These are phyloP conservation scores for Pythium insidiosum DNA, from an alignment of 352 stramenopile species.

Conservation along the genomic window DNA sequence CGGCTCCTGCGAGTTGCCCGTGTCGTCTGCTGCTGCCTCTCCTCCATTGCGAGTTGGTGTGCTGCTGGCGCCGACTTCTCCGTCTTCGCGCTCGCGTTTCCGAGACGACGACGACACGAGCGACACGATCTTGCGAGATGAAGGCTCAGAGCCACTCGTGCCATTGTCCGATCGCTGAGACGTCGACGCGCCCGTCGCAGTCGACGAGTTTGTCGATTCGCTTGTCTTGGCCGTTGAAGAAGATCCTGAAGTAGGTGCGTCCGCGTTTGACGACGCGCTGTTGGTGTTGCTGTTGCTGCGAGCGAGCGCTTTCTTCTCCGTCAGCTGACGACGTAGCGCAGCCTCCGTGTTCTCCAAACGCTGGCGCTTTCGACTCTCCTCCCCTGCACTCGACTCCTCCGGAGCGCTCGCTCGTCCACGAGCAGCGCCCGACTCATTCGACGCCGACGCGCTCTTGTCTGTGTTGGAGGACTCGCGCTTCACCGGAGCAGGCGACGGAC, in stretches of 20 bases:
- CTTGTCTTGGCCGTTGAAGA: background rate
- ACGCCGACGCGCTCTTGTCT: too few relatives aligned
- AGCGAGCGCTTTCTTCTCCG: constrained; percentile 58
- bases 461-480: too few relatives aligned
- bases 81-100: constrained; percentile 55
- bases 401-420: too few relatives aligned
- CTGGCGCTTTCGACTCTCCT: constrained; percentile 39
- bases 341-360: constrained; percentile 58
- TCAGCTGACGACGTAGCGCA: constrained; percentile 57
- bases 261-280: too few relatives aligned
- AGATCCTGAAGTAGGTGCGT: too few relatives aligned
- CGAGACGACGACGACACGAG: constrained; percentile 49
- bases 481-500: too few relatives aligned
- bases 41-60: background rate
- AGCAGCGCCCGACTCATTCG: too few relatives aligned
- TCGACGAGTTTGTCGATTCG: constrained; percentile 3
- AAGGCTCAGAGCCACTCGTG: constrained; percentile 2
- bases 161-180: too few relatives aligned
- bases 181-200: too few relatives aligned
- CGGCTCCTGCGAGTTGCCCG: constrained; percentile 14
- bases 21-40: constrained; percentile 1
- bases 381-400: too few relatives aligned
- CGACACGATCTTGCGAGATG: constrained; percentile 64
- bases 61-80: background rate
- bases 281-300: too few relatives aligned